Percentiles rank a stretch among this genome's conserved stretches.
Evolutionary conservation across 1,139 yeast genomes (phyloP).

Genomic region (Magnusiomyces ingens): DNA sequence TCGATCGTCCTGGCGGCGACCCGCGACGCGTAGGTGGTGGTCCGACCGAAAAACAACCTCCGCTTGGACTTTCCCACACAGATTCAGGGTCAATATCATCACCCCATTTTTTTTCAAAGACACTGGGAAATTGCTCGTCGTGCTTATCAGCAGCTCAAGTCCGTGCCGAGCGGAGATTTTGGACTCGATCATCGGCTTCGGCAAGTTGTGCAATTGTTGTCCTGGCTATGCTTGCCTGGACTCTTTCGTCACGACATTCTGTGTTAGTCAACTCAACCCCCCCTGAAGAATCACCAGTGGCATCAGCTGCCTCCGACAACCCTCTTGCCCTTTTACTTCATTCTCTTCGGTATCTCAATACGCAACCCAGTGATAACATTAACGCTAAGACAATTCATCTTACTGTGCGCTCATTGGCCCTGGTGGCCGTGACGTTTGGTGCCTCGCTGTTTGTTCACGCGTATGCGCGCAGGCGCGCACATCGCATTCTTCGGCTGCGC

Average conservation of each 20-base stretch:
- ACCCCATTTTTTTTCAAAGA: not conserved
- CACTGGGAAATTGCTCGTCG: not conserved
- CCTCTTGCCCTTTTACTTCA: not conserved
- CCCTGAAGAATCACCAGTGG: not conserved
- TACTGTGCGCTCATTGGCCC: not conserved
- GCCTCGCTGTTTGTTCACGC: conserved; percentile 29
- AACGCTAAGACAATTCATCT: not conserved
- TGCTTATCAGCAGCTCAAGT: conserved; percentile 9
- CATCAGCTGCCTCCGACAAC: not conserved
- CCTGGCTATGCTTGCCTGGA: conserved; percentile 1
- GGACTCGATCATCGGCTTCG: not conserved
- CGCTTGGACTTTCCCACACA: not conserved
- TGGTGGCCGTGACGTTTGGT: conserved; percentile 5
- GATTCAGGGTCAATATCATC: not conserved
- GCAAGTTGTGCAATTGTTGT: conserved; percentile 1
- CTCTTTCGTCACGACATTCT: not conserved
- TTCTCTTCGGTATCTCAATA: not conserved
- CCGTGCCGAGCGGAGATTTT: conserved; percentile 3
- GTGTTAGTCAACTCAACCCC: not conserved
- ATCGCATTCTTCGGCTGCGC: conserved; percentile 32
- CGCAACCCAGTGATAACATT: not conserved
- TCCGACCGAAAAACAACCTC: not conserved
- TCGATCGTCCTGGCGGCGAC: conserved; percentile 26
- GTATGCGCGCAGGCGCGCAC: conserved; percentile 30
- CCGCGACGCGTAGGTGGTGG: not conserved